Evolutionary conservation across 163 green algal species (phyloP), one percentile per base, ranked within the genome.

Genomic region (Scenedesmus sp.): DNA sequence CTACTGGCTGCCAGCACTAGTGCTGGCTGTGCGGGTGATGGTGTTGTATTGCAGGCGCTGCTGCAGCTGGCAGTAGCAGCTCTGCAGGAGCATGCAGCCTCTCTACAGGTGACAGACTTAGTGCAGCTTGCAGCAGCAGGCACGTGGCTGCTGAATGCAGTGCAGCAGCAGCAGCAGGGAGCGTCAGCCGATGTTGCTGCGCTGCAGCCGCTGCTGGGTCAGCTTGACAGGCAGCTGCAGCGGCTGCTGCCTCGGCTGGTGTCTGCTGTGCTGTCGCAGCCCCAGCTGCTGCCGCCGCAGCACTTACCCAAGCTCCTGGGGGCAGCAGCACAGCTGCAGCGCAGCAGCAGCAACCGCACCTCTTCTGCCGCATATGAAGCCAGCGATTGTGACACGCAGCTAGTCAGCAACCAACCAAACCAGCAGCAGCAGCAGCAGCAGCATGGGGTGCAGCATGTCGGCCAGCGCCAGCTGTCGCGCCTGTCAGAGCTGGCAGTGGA

Each of bases 51-150:
- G 23, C 57, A 16, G 34, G 64, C 12, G 10, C 57, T 91, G 74
- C 87, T 91, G 74, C 73, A 77, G 74, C 54, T 91, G 8, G 57
- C 87, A 52, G 26, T 15, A 4, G 26, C 13, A 20, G 87, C 18
- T 10, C n/a, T 79, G 74, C 73, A 86, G 52, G 23, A 86, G 87
- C 87, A 26, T 18, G 16, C 86, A 74, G 20, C 2, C 13, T 12
- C 7, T 5, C n/a, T 86, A 5, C 54, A 66, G 1, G n/a, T 77
- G 23, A 2, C 74, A 34, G 56, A 91, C 57, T 23, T 86, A 56
- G 74, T 91, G 87, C 87, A 91, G 79, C n/a, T 86, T 7, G 73
- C 74, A 76, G n/a, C 66, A 26, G 73, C 67, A 77, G 52, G 23
- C 34, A 86, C 18, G 18, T 84, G 86, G 86, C 52, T 90, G 73